phyloP scores from a whole-genome alignment of 2,329 filamentous ascomycete species.

The Stenocarpella maydis region DNA sequence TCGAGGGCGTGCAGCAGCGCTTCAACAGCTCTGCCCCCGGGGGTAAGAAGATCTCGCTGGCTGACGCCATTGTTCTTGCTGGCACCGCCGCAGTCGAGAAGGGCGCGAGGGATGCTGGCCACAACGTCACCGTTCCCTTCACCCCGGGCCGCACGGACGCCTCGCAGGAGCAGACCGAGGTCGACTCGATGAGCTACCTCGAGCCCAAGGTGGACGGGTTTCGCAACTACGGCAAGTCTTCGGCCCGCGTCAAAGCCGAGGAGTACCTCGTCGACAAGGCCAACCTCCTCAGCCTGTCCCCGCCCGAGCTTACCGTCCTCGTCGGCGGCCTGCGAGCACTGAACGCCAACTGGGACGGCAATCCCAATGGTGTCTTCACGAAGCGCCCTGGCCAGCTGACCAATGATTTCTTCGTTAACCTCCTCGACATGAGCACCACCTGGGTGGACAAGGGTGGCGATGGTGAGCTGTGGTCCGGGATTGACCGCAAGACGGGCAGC shows the following conservation, averaged over 20 bases:
- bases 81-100: constrained; percentile 74
- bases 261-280: constrained; percentile 74
- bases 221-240: constrained; percentile 78
- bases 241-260: constrained; percentile 67
- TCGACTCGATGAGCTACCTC: constrained; percentile 66
- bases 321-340: constrained; percentile 74
- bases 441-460: constrained; percentile 53
- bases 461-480: too few relatives aligned
- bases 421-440: constrained; percentile 68
- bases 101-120: constrained; percentile 55
- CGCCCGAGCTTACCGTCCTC: constrained; percentile 73
- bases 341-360: constrained; percentile 74
- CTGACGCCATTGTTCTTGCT: constrained; percentile 77
- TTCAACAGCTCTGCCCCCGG: too few relatives aligned
- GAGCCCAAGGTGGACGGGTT: constrained; percentile 74
- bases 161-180: constrained; percentile 73
- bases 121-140: constrained; percentile 69
- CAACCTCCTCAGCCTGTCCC: constrained; percentile 70
- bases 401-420: constrained; percentile 81
- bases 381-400: constrained; percentile 69
- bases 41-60: constrained; percentile 75
- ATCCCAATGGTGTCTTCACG: constrained; percentile 71
- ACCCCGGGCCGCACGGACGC: constrained; percentile 74
- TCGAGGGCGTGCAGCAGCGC: constrained; percentile 46
- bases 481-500: constrained; percentile 27